phyloP scores from a whole-genome alignment of 1,284 basidiomycete species.

The Fomitopsis betulina region DNA sequence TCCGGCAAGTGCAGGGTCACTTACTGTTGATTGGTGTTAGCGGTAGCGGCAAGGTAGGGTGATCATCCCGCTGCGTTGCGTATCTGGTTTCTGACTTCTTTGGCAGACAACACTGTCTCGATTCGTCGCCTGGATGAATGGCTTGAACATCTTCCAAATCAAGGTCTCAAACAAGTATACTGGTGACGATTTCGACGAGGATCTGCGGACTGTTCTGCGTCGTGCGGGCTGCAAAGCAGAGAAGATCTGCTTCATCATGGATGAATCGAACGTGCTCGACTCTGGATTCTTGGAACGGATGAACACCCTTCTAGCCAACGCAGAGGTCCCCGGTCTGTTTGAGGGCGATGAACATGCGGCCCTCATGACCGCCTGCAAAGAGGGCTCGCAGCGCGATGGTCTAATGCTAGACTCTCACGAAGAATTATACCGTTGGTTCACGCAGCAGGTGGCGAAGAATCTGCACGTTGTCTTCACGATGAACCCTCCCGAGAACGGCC shows the following conservation, averaged over 20 bases:
- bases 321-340: slow-evolving; percentile 98
- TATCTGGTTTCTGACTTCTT: background rate
- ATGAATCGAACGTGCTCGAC: slow-evolving; percentile 98
- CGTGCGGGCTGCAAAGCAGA: slow-evolving; percentile 97
- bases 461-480: slow-evolving; percentile 98
- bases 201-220: slow-evolving; percentile 89
- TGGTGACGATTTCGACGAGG: slow-evolving; percentile 97
- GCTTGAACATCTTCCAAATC: slow-evolving; percentile 97
- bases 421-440: slow-evolving; percentile 96
- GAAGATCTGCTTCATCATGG: slow-evolving; percentile 99
- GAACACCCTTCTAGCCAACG: slow-evolving; percentile 98
- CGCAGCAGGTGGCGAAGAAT: slow-evolving; percentile 94
- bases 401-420: slow-evolving; percentile 98
- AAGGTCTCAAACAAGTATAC: slow-evolving; percentile 99
- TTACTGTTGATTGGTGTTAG: slow-evolving; percentile 95
- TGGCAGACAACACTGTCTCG: slow-evolving; percentile 91
- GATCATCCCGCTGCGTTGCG: too few species aligned
- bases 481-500: slow-evolving; percentile 96
- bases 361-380: slow-evolving; percentile 98
- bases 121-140: slow-evolving; percentile 99
- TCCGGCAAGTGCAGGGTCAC: slow-evolving; percentile 97
- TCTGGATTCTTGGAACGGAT: slow-evolving; percentile 98
- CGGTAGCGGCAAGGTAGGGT: slow-evolving; percentile 90
- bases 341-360: slow-evolving; percentile 97
- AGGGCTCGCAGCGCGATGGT: slow-evolving; percentile 96